Evolutionary conservation across 2,329 filamentous ascomycete species (phyloP).

Genomic region (Stemphylium beticola): DNA sequence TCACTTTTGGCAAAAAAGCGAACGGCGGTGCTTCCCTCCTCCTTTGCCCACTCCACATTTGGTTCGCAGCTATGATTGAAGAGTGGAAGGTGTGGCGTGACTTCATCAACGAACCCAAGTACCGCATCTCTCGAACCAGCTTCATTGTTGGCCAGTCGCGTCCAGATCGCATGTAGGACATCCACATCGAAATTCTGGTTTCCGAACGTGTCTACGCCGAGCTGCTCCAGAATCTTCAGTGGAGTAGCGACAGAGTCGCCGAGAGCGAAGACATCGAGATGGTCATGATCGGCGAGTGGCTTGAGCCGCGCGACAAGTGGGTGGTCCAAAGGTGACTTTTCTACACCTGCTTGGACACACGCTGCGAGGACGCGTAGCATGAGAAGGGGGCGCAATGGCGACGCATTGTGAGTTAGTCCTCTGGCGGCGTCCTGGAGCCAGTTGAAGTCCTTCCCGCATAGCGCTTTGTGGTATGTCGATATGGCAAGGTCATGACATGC

Average conservation of each 20-base stretch:
- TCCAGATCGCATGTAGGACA: constrained; percentile 41
- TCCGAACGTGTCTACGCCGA: constrained; percentile 32
- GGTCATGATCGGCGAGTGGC: constrained; percentile 30
- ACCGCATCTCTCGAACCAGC: constrained; percentile 30
- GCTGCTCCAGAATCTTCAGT: constrained; percentile 33
- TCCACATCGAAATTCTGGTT: constrained; percentile 34
- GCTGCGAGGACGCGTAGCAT: constrained; percentile 37
- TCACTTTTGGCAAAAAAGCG: constrained; percentile 14
- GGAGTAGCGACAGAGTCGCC: constrained; percentile 34
- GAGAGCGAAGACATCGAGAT: constrained; percentile 40
- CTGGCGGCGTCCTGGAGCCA: constrained; percentile 25
- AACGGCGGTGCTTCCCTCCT: constrained; percentile 16
- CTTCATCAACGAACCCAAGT: constrained; percentile 34
- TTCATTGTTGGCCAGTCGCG: constrained; percentile 44
- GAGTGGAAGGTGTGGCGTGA: constrained; percentile 38
- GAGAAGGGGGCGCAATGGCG: constrained; percentile 33
- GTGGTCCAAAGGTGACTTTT: constrained; percentile 32
- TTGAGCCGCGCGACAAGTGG: constrained; percentile 37
- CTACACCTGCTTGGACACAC: constrained; percentile 25
- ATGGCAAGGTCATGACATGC: constrained; percentile 31
- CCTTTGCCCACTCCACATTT: constrained; percentile 28
- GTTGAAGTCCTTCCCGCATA: constrained; percentile 38
- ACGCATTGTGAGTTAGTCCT: constrained; percentile 22
- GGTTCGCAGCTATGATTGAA: constrained; percentile 46
- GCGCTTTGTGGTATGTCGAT: constrained; percentile 30